A percentile compares a stretch with the other conserved stretches of the same genome.
phyloP scores from a whole-genome alignment of 176 grass and related monocot species.

The Lolium multiflorum region DNA sequence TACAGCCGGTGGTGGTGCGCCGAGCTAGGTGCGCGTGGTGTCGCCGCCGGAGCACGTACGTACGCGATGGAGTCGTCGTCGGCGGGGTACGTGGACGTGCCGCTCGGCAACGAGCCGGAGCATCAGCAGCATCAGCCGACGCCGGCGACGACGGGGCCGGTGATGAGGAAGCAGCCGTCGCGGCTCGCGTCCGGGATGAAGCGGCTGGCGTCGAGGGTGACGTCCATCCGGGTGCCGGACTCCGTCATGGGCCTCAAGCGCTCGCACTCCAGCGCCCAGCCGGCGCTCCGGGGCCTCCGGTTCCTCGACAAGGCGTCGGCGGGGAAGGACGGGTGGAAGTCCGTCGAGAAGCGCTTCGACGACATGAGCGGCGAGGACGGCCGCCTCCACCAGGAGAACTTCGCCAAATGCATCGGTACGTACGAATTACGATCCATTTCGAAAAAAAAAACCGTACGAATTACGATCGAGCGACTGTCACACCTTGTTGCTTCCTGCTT shows the following conservation, averaged over 20 bases:
- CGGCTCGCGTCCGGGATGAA: constrained; percentile 52
- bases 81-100: constrained; percentile 35
- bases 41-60: neutral
- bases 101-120: constrained; percentile 15
- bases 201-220: constrained; percentile 52
- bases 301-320: constrained; percentile 77
- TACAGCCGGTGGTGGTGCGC: neutral
- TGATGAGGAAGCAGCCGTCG: constrained; percentile 60
- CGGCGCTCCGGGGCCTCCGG: constrained; percentile 59
- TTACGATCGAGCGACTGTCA: neutral
- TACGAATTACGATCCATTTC: neutral
- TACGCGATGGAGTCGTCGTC: constrained; percentile 37
- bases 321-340: constrained; percentile 78
- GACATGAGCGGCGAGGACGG: constrained; percentile 58
- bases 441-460: too few relatives aligned
- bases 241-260: constrained; percentile 41
- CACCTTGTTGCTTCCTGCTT: neutral
- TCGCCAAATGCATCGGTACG: constrained; percentile 88
- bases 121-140: constrained; percentile 24
- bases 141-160: constrained; percentile 37
- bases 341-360: constrained; percentile 84
- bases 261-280: constrained; percentile 55
- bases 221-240: constrained; percentile 53
- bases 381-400: constrained; percentile 64
- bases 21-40: neutral